phyloP scores from a whole-genome alignment of 306 rosid species.

The Fragaria vesca region DNA sequence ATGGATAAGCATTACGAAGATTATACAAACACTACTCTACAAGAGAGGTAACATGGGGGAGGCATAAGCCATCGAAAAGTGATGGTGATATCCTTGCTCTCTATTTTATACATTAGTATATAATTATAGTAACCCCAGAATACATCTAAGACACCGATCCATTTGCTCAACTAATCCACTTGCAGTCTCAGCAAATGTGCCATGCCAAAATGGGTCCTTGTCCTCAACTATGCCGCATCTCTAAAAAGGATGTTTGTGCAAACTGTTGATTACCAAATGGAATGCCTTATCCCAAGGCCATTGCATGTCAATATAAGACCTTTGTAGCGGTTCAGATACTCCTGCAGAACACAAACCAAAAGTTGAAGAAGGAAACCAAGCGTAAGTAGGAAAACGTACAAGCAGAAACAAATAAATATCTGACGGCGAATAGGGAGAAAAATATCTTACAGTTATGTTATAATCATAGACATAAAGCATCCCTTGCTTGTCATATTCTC shows the following conservation, averaged over 20 bases:
- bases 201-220: not conserved
- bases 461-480: conserved; percentile 77
- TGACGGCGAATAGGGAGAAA: conserved; percentile 3
- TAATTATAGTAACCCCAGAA: conserved; percentile 5
- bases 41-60: conserved; percentile 16
- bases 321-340: conserved; percentile 89
- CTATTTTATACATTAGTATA: conserved; percentile 19
- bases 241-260: conserved; percentile 30
- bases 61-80: conserved; percentile 20
- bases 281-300: conserved; percentile 89
- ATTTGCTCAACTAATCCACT: conserved; percentile 32
- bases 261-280: conserved; percentile 54
- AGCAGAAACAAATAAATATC: not conserved
- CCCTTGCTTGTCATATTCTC: conserved; percentile 78
- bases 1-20: conserved; percentile 2
- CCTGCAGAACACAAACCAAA: conserved; percentile 47
- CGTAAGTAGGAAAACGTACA: not conserved
- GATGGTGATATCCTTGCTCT: conserved; percentile 13
- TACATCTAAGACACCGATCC: conserved; percentile 7
- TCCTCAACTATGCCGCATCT: conserved; percentile 12
- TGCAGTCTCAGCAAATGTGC: conserved; percentile 26
- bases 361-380: conserved; percentile 4
- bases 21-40: conserved; percentile 27
- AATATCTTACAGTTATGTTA: conserved; percentile 66
- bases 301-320: conserved; percentile 97